A percentile compares a stretch with the other conserved stretches of the same genome.
phyloP scores from a whole-genome alignment of 2,329 filamentous ascomycete genomes.

The Colletotrichum liriopes region DNA sequence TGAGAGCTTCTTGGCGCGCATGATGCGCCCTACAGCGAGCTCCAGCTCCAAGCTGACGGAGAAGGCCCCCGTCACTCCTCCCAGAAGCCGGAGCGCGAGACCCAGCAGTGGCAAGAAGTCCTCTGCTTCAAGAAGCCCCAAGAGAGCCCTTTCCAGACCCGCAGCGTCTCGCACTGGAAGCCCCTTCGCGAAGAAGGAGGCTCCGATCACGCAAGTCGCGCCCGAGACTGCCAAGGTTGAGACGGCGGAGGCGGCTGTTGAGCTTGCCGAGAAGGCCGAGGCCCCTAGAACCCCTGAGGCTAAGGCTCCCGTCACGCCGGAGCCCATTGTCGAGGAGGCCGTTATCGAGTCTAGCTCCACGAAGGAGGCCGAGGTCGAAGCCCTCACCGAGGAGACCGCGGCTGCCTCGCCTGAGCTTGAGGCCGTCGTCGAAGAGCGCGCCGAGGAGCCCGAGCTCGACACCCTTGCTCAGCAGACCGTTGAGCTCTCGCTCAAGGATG shows the following conservation, averaged over 20 bases:
- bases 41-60: conserved; percentile 79
- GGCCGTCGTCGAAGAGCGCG: conserved; percentile 16
- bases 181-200: conserved; percentile 26
- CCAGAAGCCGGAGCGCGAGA: conserved; percentile 55
- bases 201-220: conserved; percentile 25
- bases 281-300: conserved; percentile 20
- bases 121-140: conserved; percentile 39
- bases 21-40: conserved; percentile 83
- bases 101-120: conserved; percentile 47
- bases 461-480: conserved; percentile 10
- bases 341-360: conserved; percentile 34
- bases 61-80: conserved; percentile 69
- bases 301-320: conserved; percentile 29
- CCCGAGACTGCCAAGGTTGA: conserved; percentile 41
- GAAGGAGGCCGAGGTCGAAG: conserved; percentile 22
- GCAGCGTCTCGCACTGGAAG: conserved; percentile 28
- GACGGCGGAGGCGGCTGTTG: conserved; percentile 41
- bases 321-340: conserved; percentile 30
- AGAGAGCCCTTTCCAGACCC: conserved; percentile 44
- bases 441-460: conserved; percentile 27
- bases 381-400: conserved; percentile 40
- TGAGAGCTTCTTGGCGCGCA: conserved; percentile 82
- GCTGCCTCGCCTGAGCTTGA: conserved; percentile 13
- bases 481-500: conserved; percentile 30
- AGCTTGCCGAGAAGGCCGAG: conserved; percentile 43